Percentiles rank a stretch among this genome's conserved stretches.
These are phyloP conservation scores for Tetradesmus obliquus DNA, from an alignment of 139 green algal genomes.

Conservation along the genomic window DNA sequence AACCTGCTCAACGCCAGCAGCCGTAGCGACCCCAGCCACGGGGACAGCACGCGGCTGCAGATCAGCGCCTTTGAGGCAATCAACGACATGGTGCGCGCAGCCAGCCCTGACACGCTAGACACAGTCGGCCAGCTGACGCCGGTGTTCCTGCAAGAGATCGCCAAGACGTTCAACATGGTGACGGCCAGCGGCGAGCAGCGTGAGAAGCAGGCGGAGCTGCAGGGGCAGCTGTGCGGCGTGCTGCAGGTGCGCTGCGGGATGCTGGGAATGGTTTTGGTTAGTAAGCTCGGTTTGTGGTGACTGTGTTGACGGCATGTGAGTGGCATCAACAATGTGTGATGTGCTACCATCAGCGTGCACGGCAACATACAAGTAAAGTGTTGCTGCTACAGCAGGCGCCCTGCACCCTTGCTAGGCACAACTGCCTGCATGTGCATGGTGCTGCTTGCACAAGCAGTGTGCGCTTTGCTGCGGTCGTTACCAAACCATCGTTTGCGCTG, in stretches of 20 bases:
- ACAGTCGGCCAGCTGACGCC: slow-evolving; percentile 87
- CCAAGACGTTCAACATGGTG: slow-evolving; percentile 68
- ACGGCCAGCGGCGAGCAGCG: slow-evolving; percentile 59
- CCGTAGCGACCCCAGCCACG: slow-evolving; percentile 42
- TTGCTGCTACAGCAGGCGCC: too few species aligned
- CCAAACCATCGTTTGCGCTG: too few species aligned
- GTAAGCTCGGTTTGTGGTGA: not conserved
- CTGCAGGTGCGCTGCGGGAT: slow-evolving; percentile 69
- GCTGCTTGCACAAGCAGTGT: too few species aligned
- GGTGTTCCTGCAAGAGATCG: slow-evolving; percentile 83
- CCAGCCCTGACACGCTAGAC: slow-evolving; percentile 78
- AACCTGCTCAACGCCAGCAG: slow-evolving; percentile 76
- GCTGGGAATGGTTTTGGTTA: not conserved
- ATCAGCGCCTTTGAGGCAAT: slow-evolving; percentile 94
- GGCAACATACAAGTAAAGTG: too few species aligned
- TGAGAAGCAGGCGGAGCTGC: slow-evolving; percentile 72
- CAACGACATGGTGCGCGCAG: slow-evolving; percentile 92
- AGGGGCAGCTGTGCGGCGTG: slow-evolving; percentile 95
- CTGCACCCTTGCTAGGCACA: too few species aligned
- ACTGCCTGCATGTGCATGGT: too few species aligned
- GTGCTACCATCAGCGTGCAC: not conserved
- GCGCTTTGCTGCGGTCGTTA: too few species aligned
- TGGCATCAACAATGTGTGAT: not conserved
- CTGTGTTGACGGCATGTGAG: not conserved
- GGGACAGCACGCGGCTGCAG: slow-evolving; percentile 65